Base-by-base conservation (phyloP, 768 basidiomycete genomes). In the Pulveroboletus sp. region DNA sequence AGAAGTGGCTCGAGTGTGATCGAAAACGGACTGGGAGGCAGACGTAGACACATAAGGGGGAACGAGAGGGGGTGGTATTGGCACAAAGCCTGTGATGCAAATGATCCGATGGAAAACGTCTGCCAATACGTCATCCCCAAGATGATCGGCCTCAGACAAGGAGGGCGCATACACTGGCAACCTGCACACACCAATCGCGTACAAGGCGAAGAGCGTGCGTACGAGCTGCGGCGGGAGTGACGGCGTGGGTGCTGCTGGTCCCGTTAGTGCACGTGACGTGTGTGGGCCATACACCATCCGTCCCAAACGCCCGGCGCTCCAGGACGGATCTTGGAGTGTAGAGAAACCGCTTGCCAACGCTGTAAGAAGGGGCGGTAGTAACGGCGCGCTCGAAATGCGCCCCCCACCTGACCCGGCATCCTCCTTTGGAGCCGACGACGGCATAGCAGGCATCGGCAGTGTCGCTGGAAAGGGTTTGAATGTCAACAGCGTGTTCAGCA, bases 71-170 rank as follows among this genome's bases (percentile, higher is more conserved):
- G 50, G 52, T 7, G 59, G 50, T 42, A 64, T 47, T 3, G 73
- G 62, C 14, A 68, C 67, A 43, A 77, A 76, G 12, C 78, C 78
- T 3, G 72, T 73, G 39, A 69, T 63, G 24, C 76, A 75, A 3
- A 77, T 55, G 41, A 80, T 69, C 40, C 68, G 72, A 43, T 72
- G 66, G 45, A 78, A 75, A 8, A 69, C 56, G 15, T 71, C 65
- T 14, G 68, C 69, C 27, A 69, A 61, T 7, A 62, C 57, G 8
- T 71, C 60, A n/a, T 52, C 57, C 11, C 59, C 59, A 51, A 63
- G 67, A 6, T 50, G 46, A 3, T 66, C 58, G 15, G 50, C 55
- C 45, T 47, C 39, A 26, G 57, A 48, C 38, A 64, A 39, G n/a
- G 2, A 8, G 0, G 66, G 64, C 8, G 7, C 12, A 37, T 62